phyloP scores from a whole-genome alignment of 2,329 filamentous ascomycete species.

The Ophiostoma tasmaniense region DNA sequence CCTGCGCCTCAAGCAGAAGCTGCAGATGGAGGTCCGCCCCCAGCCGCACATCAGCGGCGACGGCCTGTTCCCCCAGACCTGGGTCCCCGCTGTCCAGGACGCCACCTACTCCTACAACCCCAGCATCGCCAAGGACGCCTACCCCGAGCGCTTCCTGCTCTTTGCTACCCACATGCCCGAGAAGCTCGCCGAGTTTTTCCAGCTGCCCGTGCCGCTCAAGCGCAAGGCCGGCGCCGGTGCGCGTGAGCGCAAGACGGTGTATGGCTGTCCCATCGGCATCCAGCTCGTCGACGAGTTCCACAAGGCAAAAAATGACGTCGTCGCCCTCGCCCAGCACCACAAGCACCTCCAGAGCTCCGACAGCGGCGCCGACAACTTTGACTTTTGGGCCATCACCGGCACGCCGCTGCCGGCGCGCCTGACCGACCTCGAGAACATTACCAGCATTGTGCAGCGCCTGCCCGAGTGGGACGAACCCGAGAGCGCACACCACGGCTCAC shows the following conservation, averaged over 20 bases:
- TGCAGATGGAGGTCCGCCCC: constrained; percentile 18
- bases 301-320: constrained; percentile 16
- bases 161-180: constrained; percentile 20
- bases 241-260: constrained; percentile 19
- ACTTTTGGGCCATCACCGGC: constrained; percentile 24
- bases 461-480: constrained; percentile 16
- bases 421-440: constrained; percentile 19
- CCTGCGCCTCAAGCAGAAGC: constrained; percentile 21
- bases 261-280: constrained; percentile 22
- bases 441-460: constrained; percentile 19
- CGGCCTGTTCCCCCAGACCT: constrained; percentile 16
- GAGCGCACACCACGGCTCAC: constrained; percentile 17
- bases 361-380: constrained; percentile 14
- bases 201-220: constrained; percentile 18
- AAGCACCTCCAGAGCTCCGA: constrained; percentile 16
- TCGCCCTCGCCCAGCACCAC: constrained; percentile 19
- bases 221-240: constrained; percentile 12
- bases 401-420: constrained; percentile 21
- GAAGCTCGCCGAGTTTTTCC: constrained; percentile 20
- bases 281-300: constrained; percentile 25
- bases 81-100: constrained; percentile 16
- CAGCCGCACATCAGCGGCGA: constrained; percentile 9
- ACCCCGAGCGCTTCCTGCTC: constrained; percentile 23
- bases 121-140: constrained; percentile 19
- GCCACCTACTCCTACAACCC: constrained; percentile 14